Conservation (phyloP, 768 basidiomycete species). For the Trametes villosa region DNA sequence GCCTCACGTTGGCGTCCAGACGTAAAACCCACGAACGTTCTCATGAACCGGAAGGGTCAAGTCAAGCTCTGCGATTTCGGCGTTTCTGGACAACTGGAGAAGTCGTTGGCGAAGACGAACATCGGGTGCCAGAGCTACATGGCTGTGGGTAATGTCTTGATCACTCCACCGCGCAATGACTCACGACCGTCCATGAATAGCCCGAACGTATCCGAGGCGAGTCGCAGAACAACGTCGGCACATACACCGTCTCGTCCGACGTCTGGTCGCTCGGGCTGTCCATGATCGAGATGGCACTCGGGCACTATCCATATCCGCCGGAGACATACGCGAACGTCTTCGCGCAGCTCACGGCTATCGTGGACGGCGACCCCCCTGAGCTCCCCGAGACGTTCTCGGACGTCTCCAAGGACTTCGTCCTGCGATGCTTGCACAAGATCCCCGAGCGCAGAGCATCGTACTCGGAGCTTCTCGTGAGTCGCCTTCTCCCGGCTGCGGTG, state of each 20-base stretch:
- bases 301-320: conserved; percentile 93
- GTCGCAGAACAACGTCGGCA: conserved; percentile 80
- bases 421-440: conserved; percentile 78
- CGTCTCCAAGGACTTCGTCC: conserved; percentile 82
- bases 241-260: conserved; percentile 96
- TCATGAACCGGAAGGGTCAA: conserved; percentile 85
- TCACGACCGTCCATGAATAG: conserved; percentile 41
- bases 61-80: conserved; percentile 98
- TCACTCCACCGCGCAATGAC: neutral
- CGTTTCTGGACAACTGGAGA: conserved; percentile 97
- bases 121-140: conserved; percentile 99
- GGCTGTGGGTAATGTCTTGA: conserved; percentile 69
- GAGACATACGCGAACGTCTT: conserved; percentile 98
- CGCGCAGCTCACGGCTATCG: conserved; percentile 95
- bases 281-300: conserved; percentile 91
- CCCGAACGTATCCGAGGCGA: conserved; percentile 97
- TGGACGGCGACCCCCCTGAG: conserved; percentile 90
- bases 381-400: conserved; percentile 75
- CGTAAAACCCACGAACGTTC: conserved; percentile 93
- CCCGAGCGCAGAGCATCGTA: conserved; percentile 83
- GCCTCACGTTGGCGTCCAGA: conserved; percentile 45
- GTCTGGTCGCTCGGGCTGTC: conserved; percentile 97
- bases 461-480: conserved; percentile 72
- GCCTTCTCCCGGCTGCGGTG: neutral
- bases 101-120: conserved; percentile 95